Evolutionary conservation across 2,329 filamentous ascomycete genomes (phyloP), one percentile per base, ranked within the genome.

Genomic region (Sporothrix globosa): DNA sequence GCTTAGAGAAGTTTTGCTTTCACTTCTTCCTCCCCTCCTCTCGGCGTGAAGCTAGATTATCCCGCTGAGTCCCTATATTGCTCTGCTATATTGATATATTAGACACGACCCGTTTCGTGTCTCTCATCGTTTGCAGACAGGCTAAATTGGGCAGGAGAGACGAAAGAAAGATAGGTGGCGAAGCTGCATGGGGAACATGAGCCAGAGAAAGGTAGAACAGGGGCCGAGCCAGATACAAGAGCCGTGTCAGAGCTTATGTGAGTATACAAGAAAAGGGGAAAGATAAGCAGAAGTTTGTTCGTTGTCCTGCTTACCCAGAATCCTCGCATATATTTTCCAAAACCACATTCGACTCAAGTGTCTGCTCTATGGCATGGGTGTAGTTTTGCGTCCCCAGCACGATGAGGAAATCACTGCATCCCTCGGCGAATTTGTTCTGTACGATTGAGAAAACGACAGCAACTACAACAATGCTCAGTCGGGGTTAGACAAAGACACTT

Each of bases 51-150:
- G 21, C 39, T 9, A 34, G 14, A 50, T 65, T 50, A 34, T 21
- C 27, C 46, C 44, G 17, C 13, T n/a, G 44, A 63, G 60, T 7
- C n/a, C 24, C 24, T 61, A 50, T 48, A 34, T 24, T 9, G n/a
- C 44, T 11, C 6, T 50, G 44, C 10, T 34, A 34, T 50, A 65
- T 34, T 50, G 21, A 34, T 65, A 65, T 65, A 65, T 50, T 50
- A 65, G 24, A 50, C 61, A 65, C 50, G 61, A 50, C 24, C 61
- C 61, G 61, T 65, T 34, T 50, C 66, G 34, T 56, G 67, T 67
- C 48, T 67, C 63, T 67, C 48, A 19, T 67, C 63, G 9, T 53
- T 53, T 41, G 44, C 61, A 46, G 39, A 50, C 67, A 60, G 67
- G 67, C 67, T 60, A 50, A 60, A 68, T 60, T 21, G 67, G 41